Conservation (phyloP, 2,329 filamentous ascomycete genomes). For the Dactylellina drechsleri region DNA sequence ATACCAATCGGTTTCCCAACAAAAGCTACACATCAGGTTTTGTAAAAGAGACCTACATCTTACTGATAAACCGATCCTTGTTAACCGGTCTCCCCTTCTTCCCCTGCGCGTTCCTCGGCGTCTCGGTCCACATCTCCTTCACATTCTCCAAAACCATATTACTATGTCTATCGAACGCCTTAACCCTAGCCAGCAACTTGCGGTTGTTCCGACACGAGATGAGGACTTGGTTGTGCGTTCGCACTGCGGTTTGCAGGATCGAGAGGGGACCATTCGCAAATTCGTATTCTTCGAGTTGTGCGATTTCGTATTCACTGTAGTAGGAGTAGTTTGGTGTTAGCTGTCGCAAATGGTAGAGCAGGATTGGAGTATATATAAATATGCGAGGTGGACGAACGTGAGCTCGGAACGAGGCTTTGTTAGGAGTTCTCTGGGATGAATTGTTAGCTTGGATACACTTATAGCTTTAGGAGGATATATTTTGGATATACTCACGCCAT, state of each 20-base stretch:
- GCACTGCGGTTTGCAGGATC: constrained; percentile 95
- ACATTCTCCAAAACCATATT: constrained; percentile 99
- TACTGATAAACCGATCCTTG: constrained; percentile 98
- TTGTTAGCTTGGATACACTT: constrained; percentile 8
- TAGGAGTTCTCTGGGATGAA: constrained; percentile 76
- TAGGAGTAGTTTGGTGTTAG: constrained; percentile 8
- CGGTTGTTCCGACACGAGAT: constrained; percentile 98
- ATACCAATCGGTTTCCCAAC: background rate
- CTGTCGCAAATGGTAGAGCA: background rate
- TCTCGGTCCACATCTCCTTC: constrained; percentile 99
- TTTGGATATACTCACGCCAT: constrained; percentile 44
- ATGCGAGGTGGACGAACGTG: constrained; percentile 72
- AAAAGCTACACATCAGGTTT: background rate
- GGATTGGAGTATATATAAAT: constrained; percentile 10
- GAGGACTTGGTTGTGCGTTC: constrained; percentile 92
- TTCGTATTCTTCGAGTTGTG: constrained; percentile 77
- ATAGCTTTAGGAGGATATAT: background rate
- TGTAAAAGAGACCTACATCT: constrained; percentile 74
- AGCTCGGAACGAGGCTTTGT: constrained; percentile 89
- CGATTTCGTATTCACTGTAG: constrained; percentile 86
- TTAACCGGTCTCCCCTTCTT: constrained; percentile 92
- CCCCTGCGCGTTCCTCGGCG: constrained; percentile 80
- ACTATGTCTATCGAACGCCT: constrained; percentile 98
- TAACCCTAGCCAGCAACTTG: constrained; percentile 95
- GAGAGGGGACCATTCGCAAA: constrained; percentile 84